Percentiles rank a stretch among this genome's conserved stretches.
phyloP scores from a whole-genome alignment of 2,329 filamentous ascomycete species.

The Tolypocladium ovalisporum region DNA sequence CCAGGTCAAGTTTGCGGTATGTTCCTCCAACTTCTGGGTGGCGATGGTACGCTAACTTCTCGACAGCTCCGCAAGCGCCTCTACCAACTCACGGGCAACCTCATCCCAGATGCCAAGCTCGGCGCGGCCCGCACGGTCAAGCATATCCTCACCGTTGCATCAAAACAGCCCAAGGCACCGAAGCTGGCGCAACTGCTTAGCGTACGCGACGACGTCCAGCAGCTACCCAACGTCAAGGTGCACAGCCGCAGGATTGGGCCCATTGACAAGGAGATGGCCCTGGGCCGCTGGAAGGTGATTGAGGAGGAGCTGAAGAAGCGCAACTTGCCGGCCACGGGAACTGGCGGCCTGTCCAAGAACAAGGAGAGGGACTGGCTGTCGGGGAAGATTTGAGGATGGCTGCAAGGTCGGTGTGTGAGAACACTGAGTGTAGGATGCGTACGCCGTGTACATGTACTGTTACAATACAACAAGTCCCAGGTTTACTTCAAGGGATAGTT shows the following conservation, averaged over 20 bases:
- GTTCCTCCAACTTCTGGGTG: conserved; percentile 17
- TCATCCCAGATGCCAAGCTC: conserved; percentile 61
- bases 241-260: conserved; percentile 53
- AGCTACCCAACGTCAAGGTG: conserved; percentile 61
- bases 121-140: conserved; percentile 41
- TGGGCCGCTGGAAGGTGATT: conserved; percentile 74
- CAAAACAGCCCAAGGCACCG: conserved; percentile 41
- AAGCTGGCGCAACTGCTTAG: conserved; percentile 54
- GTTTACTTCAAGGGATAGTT: not conserved
- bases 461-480: not conserved
- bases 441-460: not conserved
- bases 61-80: conserved; percentile 68
- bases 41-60: not conserved
- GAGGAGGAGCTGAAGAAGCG: conserved; percentile 55
- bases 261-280: conserved; percentile 58
- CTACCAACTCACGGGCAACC: conserved; percentile 68
- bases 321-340: conserved; percentile 46
- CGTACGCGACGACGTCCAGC: conserved; percentile 29
- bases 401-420: not conserved
- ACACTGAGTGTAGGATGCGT: not conserved
- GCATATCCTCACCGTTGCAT: conserved; percentile 41
- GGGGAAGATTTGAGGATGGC: conserved; percentile 21
- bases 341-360: conserved; percentile 25
- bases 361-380: conserved; percentile 32
- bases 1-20: conserved; percentile 62